phyloP scores from a whole-genome alignment of 306 rosid species.

The Dryas alaskensis region DNA sequence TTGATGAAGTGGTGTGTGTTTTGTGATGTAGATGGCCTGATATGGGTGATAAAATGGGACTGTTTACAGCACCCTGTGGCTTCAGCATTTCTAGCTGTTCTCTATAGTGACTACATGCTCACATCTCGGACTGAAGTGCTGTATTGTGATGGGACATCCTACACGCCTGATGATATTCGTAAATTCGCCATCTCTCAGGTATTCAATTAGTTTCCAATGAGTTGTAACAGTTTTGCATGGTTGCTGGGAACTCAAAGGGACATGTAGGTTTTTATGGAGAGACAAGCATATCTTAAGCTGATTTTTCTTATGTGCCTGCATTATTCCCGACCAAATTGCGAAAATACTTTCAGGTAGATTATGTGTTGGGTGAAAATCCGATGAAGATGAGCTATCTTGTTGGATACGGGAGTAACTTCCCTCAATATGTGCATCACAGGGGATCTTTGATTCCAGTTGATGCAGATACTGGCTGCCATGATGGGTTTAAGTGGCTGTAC shows the following conservation, averaged over 20 bases:
- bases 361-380: conserved; percentile 54
- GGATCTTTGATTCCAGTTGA: conserved; percentile 66
- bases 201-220: conserved; percentile 8
- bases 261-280: too few relatives aligned
- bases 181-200: conserved; percentile 67
- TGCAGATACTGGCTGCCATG: conserved; percentile 51
- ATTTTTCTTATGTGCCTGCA: background rate
- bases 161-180: conserved; percentile 51
- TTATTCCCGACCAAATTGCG: background rate
- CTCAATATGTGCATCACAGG: conserved; percentile 58
- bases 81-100: conserved; percentile 64
- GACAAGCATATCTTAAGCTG: background rate
- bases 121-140: conserved; percentile 47
- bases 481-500: conserved; percentile 60
- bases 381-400: conserved; percentile 62
- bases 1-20: background rate
- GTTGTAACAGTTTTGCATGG: background rate
- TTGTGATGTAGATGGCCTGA: conserved; percentile 48
- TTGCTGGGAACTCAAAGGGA: too few relatives aligned
- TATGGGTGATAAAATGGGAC: conserved; percentile 60
- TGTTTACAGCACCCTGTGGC: conserved; percentile 56
- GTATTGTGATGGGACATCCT: conserved; percentile 49
- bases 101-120: conserved; percentile 67
- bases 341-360: conserved; percentile 48
- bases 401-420: conserved; percentile 53